Evolutionary conservation across 1,284 basidiomycete genomes (phyloP), one percentile per base, ranked within the genome.

Genomic region (Austroboletus novae-zelandiae): DNA sequence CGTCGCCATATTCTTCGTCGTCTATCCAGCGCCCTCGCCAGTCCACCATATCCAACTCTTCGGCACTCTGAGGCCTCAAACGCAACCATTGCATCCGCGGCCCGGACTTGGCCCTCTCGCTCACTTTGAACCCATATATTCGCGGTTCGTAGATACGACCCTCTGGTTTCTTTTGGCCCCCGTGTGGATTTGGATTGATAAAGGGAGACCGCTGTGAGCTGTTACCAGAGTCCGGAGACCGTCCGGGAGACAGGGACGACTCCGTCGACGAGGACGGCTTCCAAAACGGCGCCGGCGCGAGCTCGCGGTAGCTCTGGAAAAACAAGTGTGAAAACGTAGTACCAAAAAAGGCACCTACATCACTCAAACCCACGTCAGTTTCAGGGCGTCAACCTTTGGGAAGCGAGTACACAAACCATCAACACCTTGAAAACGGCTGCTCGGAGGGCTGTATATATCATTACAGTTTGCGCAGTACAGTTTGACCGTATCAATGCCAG

Each of bases 391-490:
- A 44, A 27, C 34, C 39, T 45, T 23, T n/a, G 37, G 36, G 27
- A 50, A 52, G 14, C 42, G 18, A 36, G 48, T 41, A 35, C 30
- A 71, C 84, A 59, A 65, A 88, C 96, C 97, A 71, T 99, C 97
- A 30, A 99, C 93, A 20, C 92, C 91, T 67, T 94, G 91, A 71
- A 94, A 99, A 51, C 95, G 85, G 68, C 91, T 94, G 71, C 91
- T 95, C 5, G 96, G 95, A 3, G 97, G 97, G 1, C 86, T 81
- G 71, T 98, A 99, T 59, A 97, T 92, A 67, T 99, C 97, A 60
- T 96, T 90, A 71, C 97, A 99, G 69, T 97, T 98, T 9, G 97
- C 94, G 71, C 97, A 99, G 72, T 90, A 99, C 45, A 99, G 81
- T 72, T 99, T 99, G 65, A 99, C 97, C 1, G 95, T 99, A 69